Evolutionary conservation across 2,329 filamentous ascomycete species (phyloP).

Genomic region (Chaetomiaceae sp.): DNA sequence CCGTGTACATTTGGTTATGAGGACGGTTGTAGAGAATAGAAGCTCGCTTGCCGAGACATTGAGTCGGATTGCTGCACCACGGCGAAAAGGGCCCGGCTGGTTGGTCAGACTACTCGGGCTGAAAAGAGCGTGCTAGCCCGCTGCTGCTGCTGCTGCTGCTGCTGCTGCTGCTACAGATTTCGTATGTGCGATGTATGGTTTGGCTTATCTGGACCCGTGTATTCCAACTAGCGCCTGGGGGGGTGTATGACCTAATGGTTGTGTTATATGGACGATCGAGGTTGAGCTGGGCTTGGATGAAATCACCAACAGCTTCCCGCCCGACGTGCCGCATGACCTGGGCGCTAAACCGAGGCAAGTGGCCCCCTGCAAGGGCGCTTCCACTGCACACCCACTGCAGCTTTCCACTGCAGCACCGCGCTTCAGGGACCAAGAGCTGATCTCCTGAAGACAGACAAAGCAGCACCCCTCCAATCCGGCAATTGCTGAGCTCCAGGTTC

Average conservation of each 20-base stretch:
- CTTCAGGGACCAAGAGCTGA: not conserved
- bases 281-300: not conserved
- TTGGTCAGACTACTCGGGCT: too few relatives aligned
- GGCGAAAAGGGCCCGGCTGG: too few relatives aligned
- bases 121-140: too few relatives aligned
- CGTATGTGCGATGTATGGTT: too few relatives aligned
- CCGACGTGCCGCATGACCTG: not conserved
- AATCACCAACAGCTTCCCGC: too few relatives aligned
- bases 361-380: not conserved
- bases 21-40: constrained; percentile 22
- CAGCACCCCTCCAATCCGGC: not conserved
- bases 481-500: too few relatives aligned
- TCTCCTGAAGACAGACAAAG: not conserved
- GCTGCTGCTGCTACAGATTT: too few relatives aligned
- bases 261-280: not conserved
- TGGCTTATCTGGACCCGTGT: too few relatives aligned
- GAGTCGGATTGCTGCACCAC: not conserved
- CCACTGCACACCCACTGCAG: constrained; percentile 2
- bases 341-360: not conserved
- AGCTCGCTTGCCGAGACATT: constrained; percentile 11
- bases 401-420: not conserved
- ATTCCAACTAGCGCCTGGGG: not conserved
- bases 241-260: constrained; percentile 7
- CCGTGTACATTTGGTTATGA: constrained; percentile 21
- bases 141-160: too few relatives aligned